Evolutionary conservation across 257 asterid species (phyloP), one percentile per base, ranked within the genome.

Genomic region (Knoxia roxburghii): DNA sequence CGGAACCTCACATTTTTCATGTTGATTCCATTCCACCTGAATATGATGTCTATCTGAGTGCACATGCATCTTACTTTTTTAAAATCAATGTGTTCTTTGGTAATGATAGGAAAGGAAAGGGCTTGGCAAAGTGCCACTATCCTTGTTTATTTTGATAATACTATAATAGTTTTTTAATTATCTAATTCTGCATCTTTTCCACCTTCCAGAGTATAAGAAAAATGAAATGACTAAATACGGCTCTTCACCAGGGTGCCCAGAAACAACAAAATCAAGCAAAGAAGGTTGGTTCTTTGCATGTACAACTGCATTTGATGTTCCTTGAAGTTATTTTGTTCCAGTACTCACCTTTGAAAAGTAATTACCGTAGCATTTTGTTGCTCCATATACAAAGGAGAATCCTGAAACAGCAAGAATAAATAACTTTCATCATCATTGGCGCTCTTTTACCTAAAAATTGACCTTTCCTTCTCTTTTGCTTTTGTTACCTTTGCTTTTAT

Each of bases 121-220:
- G 62, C 37, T 67, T 39, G 40, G 29, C 46, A 29, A 35, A 49
- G 51, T 41, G 45, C 24, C 39, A 30, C 30, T 49, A 61, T 43
- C 56, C 15, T 61, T 18, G 40, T 29, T 18, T 21, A 26, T 27
- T 50, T 29, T 51, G n/a, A n/a, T 30, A 18, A 35, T 35, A 24
- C 32, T 63, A 61, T 39, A 58, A 52, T 72, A 71, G 65, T 55
- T 51, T 64, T 40, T 40, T 51, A 61, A 56, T 29, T 35, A 52
- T 76, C 53, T 60, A 49, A 75, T 39, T 67, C 43, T 41, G 71
- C 68, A 35, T 30, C 49, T 43, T 54, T 73, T 39, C 62, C 45
- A 74, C 59, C 68, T 79, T 76, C 76, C 90, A 93, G 99, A 86
- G 68, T 93, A 85, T 85, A 90, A 84, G 86, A 85, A 78, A 77